Evolutionary conservation across 176 grass and related monocot genomes (phyloP).

Genomic region (Phoenix dactylifera): DNA sequence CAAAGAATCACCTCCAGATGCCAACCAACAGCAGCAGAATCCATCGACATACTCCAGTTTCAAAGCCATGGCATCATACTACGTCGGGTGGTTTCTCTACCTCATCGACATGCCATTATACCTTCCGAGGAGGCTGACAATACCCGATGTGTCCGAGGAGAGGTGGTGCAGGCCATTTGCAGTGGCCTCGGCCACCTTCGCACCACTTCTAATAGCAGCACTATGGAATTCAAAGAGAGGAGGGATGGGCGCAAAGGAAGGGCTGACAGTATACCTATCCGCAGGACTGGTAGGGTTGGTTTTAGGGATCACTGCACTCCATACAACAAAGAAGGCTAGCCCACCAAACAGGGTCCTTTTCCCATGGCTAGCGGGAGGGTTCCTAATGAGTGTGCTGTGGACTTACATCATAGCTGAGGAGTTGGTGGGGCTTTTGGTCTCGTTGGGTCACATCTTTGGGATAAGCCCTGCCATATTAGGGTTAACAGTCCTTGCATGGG

Average conservation of each 20-base stretch:
- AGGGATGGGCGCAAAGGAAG: not conserved
- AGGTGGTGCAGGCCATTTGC: slow-evolving; percentile 3
- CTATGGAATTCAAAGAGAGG: not conserved
- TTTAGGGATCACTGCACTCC: not conserved
- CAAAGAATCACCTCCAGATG: not conserved
- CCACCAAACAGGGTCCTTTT: not conserved
- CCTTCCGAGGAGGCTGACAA: not conserved
- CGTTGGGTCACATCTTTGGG: not conserved
- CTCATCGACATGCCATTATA: slow-evolving; percentile 4
- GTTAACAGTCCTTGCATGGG: not conserved
- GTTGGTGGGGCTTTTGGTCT: not conserved
- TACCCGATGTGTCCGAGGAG: not conserved
- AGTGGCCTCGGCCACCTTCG: not conserved
- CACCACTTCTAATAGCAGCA: not conserved
- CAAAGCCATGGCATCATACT: not conserved
- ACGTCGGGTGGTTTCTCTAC: not conserved
- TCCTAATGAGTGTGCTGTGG: not conserved
- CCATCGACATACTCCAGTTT: not conserved
- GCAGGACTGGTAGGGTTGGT: not conserved
- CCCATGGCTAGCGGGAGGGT: not conserved
- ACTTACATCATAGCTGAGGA: slow-evolving; percentile 3
- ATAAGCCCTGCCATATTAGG: not conserved
- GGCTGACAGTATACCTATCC: not conserved
- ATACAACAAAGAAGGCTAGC: not conserved
- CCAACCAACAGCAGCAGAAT: not conserved